Percentiles rank a stretch among this genome's conserved stretches.
Evolutionary conservation across 306 rosid species (phyloP).

Genomic region (Oemleria cerasiformis): DNA sequence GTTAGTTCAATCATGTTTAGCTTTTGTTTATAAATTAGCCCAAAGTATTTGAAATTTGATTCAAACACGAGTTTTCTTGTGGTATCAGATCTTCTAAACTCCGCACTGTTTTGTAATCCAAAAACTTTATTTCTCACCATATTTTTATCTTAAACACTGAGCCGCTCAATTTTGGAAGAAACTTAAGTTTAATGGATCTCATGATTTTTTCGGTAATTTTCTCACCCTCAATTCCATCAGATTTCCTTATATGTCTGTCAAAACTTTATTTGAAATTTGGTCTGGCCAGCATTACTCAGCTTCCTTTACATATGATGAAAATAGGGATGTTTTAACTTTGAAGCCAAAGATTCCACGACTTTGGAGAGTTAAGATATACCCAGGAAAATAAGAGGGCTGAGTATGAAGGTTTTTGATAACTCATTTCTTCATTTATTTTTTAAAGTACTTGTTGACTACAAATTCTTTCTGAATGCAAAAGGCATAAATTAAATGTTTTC

Average conservation of each 20-base stretch:
- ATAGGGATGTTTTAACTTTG: background rate
- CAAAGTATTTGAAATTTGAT: background rate
- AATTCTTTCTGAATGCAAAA: background rate
- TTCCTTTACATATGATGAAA: background rate
- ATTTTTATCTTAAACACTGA: background rate
- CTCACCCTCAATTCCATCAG: background rate
- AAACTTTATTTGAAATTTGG: background rate
- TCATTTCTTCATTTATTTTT: background rate
- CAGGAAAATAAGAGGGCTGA: background rate
- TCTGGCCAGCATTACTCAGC: background rate
- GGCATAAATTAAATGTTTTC: no score
- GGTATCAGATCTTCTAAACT: background rate
- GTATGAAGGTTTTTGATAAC: background rate
- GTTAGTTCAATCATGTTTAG: background rate
- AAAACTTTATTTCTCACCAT: background rate
- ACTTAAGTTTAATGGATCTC: background rate
- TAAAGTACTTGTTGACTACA: background rate
- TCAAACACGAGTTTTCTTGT: background rate
- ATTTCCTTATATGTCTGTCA: background rate
- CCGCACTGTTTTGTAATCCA: background rate
- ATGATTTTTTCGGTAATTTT: background rate
- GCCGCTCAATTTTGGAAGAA: background rate
- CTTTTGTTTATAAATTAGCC: background rate
- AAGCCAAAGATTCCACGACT: background rate
- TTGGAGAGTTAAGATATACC: background rate